Evolutionary conservation across 2,329 filamentous ascomycete genomes (phyloP).

Genomic region (Thelonectria olida): DNA sequence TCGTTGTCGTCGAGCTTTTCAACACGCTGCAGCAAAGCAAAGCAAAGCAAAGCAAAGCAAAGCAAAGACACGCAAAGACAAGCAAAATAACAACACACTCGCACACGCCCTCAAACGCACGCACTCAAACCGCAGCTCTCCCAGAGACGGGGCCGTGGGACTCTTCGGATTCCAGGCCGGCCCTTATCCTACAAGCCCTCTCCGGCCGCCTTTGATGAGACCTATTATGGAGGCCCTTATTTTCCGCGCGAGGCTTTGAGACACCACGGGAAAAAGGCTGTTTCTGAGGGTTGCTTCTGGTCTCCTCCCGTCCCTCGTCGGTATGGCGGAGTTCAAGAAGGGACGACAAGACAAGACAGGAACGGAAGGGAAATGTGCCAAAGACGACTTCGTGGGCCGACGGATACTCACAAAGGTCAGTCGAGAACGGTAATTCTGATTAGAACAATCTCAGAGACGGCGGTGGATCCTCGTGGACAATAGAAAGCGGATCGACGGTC

Average conservation of each 20-base stretch:
- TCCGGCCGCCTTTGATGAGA: constrained; percentile 17
- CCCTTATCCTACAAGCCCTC: constrained; percentile 27
- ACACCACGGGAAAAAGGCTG: constrained; percentile 31
- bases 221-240: constrained; percentile 12
- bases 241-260: constrained; percentile 37
- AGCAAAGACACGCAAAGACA: constrained; percentile 10
- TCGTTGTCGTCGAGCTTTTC: constrained; percentile 5
- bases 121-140: constrained; percentile 28
- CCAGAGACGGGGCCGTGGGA: constrained; percentile 26
- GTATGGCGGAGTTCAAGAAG: constrained; percentile 33
- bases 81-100: constrained; percentile 19
- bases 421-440: not conserved
- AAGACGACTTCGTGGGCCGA: constrained; percentile 6
- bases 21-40: not conserved
- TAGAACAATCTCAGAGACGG: not conserved
- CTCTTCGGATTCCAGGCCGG: constrained; percentile 28
- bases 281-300: constrained; percentile 37
- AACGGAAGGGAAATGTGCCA: constrained; percentile 8
- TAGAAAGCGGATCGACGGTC: not conserved
- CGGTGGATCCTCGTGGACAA: not conserved
- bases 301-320: constrained; percentile 34
- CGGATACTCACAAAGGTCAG: constrained; percentile 9
- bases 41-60: not conserved
- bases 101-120: constrained; percentile 23
- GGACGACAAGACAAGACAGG: constrained; percentile 9